Evolutionary conservation across 2,329 filamentous ascomycete species (phyloP).

Genomic region (Scorias spongiosa): DNA sequence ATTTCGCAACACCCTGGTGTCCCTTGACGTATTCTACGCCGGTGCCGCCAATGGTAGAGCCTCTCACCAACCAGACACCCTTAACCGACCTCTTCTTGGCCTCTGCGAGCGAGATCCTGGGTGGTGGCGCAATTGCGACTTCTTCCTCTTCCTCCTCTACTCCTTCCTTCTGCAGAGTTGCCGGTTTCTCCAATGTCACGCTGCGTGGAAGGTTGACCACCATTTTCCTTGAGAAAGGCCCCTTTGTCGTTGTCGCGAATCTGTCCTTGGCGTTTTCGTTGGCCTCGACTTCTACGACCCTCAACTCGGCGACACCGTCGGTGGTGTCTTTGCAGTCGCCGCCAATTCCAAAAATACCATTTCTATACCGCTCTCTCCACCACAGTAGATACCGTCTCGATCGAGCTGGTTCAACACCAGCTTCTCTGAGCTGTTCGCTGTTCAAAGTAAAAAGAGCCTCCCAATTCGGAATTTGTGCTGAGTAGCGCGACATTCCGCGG

Average conservation of each 20-base stretch:
- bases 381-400: conserved; percentile 69
- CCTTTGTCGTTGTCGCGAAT: conserved; percentile 34
- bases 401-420: conserved; percentile 76
- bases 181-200: conserved; percentile 2
- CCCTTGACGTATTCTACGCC: conserved; percentile 55
- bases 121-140: conserved; percentile 4
- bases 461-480: conserved; percentile 80
- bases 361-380: conserved; percentile 75
- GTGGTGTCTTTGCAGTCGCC: conserved; percentile 67
- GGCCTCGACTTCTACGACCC: conserved; percentile 39
- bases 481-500: conserved; percentile 67
- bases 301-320: conserved; percentile 42
- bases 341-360: conserved; percentile 63
- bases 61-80: conserved; percentile 53
- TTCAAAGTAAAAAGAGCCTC: conserved; percentile 73
- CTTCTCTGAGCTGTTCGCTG: conserved; percentile 60
- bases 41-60: conserved; percentile 58
- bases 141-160: conserved; percentile 16
- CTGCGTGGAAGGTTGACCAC: conserved; percentile 43
- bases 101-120: conserved; percentile 11
- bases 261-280: conserved; percentile 14
- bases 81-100: conserved; percentile 36
- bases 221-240: conserved; percentile 40
- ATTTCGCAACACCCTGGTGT: conserved; percentile 43
- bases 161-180: conserved; percentile 28